Evolutionary conservation across 768 basidiomycete genomes (phyloP).

Genomic region (Hortiboletus campestris): DNA sequence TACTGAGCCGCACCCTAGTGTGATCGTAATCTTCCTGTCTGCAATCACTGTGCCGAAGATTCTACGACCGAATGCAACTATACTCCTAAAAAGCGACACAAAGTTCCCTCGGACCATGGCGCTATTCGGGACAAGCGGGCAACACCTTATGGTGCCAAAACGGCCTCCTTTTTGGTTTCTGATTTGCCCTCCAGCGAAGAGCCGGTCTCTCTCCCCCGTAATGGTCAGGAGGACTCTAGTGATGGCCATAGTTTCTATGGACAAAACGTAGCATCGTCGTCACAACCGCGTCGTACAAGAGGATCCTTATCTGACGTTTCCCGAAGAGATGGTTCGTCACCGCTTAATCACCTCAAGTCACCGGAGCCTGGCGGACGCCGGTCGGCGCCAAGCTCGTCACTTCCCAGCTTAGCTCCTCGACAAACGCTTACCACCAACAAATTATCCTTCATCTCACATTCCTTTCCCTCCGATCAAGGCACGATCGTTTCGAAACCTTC

Average conservation of each 20-base stretch:
- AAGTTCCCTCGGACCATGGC: conserved; percentile 45
- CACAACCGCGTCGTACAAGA: conserved; percentile 23
- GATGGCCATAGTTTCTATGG: conserved; percentile 46
- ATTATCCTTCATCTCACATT: conserved; percentile 47
- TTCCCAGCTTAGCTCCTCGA: conserved; percentile 23
- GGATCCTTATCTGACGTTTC: conserved; percentile 26
- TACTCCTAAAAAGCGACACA: conserved; percentile 68
- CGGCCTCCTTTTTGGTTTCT: conserved; percentile 48
- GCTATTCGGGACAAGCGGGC: conserved; percentile 36
- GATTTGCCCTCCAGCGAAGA: conserved; percentile 38
- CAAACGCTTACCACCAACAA: conserved; percentile 23
- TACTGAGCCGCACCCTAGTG: conserved; percentile 42
- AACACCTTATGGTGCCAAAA: conserved; percentile 44
- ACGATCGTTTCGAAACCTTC: conserved; percentile 39
- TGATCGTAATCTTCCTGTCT: conserved; percentile 68
- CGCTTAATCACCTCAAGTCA: conserved; percentile 14
- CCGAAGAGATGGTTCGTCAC: conserved; percentile 17
- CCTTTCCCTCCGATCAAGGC: conserved; percentile 38
- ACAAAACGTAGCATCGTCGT: conserved; percentile 43
- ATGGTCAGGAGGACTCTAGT: conserved; percentile 23
- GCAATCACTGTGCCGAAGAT: conserved; percentile 60
- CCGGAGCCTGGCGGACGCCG: conserved; percentile 26
- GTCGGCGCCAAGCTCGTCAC: conserved; percentile 17
- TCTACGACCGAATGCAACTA: conserved; percentile 63
- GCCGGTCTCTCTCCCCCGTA: conserved; percentile 8